Conservation (phyloP, 1,139 yeast genomes). For the Oligophagozyma castellii region DNA sequence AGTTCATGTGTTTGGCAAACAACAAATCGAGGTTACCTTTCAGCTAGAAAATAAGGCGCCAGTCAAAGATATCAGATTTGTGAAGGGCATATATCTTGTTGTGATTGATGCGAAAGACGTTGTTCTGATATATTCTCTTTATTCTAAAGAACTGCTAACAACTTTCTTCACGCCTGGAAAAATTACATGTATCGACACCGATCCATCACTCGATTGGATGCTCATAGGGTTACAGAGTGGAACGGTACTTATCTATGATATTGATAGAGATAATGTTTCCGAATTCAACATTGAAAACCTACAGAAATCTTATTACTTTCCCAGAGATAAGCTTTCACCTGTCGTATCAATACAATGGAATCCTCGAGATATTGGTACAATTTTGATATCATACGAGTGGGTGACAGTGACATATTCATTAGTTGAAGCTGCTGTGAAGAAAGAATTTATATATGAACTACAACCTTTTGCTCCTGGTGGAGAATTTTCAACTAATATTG, state of each 20-base stretch:
- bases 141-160: constrained; percentile 44
- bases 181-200: constrained; percentile 56
- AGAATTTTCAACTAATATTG: constrained; percentile 21
- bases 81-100: constrained; percentile 70
- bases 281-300: constrained; percentile 59
- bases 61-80: constrained; percentile 45
- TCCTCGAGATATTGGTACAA: constrained; percentile 76
- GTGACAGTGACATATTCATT: constrained; percentile 61
- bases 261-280: constrained; percentile 60
- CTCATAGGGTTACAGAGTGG: constrained; percentile 75
- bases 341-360: constrained; percentile 62
- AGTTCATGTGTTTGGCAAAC: constrained; percentile 73
- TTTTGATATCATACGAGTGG: constrained; percentile 60
- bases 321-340: constrained; percentile 32
- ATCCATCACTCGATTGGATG: constrained; percentile 83
- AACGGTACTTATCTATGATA: constrained; percentile 57
- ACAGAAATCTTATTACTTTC: constrained; percentile 35
- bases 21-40: constrained; percentile 64
- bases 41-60: constrained; percentile 37
- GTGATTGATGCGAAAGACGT: constrained; percentile 43
- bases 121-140: constrained; percentile 57
- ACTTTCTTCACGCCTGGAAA: constrained; percentile 44
- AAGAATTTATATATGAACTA: constrained; percentile 44
- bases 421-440: constrained; percentile 42
- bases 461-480: constrained; percentile 55